Conservation (phyloP, 1,139 yeast species). For the Candida neerlandica region DNA sequence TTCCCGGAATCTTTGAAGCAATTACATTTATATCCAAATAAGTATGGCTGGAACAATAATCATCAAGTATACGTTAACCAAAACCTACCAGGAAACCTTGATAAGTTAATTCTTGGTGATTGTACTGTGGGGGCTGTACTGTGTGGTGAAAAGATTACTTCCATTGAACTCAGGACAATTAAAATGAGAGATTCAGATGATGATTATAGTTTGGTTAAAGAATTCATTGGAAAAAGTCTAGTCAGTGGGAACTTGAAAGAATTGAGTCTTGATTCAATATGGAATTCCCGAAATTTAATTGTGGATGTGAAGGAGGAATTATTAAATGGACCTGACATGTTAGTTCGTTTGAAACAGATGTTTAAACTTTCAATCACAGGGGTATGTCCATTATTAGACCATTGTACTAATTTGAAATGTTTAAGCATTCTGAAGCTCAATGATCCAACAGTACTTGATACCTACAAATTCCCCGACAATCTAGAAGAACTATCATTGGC, state of each 20-base stretch:
- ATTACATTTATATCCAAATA: constrained; percentile 19
- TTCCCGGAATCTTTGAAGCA: constrained; percentile 9
- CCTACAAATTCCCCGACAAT: constrained; percentile 13
- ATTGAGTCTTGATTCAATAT: constrained; percentile 6
- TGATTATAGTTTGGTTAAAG: constrained; percentile 14
- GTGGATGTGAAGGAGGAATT: constrained; percentile 6
- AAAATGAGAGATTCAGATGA: constrained; percentile 20
- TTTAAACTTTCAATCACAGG: constrained; percentile 3
- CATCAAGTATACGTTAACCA: constrained; percentile 13
- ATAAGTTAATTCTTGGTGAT: constrained; percentile 20
- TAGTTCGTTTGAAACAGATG: constrained; percentile 5
- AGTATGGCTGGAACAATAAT: constrained; percentile 20
- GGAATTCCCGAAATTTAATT: constrained; percentile 4
- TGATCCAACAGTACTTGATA: constrained; percentile 2
- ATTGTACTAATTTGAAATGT: constrained; percentile 6
- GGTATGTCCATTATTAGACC: background rate
- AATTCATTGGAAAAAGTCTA: constrained; percentile 14
- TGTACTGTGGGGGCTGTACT: constrained; percentile 11
- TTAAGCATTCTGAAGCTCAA: constrained; percentile 6
- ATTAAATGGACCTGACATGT: constrained; percentile 4
- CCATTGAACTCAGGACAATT: background rate
- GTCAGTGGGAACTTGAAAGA: constrained; percentile 6
- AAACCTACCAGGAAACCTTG: constrained; percentile 20
- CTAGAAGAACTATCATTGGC: constrained; percentile 19
- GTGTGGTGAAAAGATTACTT: background rate